A percentile compares a stretch with the other conserved stretches of the same genome.
phyloP scores from a whole-genome alignment of 495 filamentous ascomycete species.

The Penicillium coprophilum region DNA sequence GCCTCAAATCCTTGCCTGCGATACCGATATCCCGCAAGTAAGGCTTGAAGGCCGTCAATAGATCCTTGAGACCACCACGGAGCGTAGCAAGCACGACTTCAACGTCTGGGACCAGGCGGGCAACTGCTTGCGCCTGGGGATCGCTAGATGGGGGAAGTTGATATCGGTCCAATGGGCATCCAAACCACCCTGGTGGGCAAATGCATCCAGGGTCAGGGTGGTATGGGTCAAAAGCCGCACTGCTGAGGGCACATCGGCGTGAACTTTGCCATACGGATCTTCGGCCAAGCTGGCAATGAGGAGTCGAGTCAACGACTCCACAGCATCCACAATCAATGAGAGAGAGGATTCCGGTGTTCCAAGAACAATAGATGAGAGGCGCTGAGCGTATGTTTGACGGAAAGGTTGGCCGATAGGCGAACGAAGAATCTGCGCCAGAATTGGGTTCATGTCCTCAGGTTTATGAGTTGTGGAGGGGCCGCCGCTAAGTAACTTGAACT shows the following conservation, averaged over 20 bases:
- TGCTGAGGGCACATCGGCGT: conserved; percentile 69
- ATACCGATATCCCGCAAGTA: conserved; percentile 67
- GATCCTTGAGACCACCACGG: conserved; percentile 55
- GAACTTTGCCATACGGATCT: conserved; percentile 84
- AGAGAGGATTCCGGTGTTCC: conserved; percentile 66
- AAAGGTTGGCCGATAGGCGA: conserved; percentile 66
- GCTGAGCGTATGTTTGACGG: conserved; percentile 64
- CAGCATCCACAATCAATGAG: conserved; percentile 65
- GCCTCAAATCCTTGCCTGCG: conserved; percentile 61
- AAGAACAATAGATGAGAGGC: conserved; percentile 60
- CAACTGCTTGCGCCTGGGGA: conserved; percentile 39
- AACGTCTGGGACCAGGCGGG: conserved; percentile 55
- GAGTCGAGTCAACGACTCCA: conserved; percentile 65
- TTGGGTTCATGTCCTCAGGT: conserved; percentile 39
- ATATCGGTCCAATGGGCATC: conserved; percentile 83
- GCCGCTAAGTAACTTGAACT: conserved; percentile 43
- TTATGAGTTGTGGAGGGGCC: conserved; percentile 30
- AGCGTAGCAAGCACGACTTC: conserved; percentile 60
- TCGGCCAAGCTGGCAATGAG: conserved; percentile 72
- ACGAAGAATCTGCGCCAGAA: conserved; percentile 40
- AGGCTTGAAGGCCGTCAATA: conserved; percentile 67
- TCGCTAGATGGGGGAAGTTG: conserved; percentile 44
- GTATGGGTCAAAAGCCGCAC: conserved; percentile 69
- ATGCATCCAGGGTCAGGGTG: conserved; percentile 66
- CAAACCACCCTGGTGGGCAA: conserved; percentile 53